Conservation (phyloP, 1,284 basidiomycete genomes). For the Schizophyllum amplum region DNA sequence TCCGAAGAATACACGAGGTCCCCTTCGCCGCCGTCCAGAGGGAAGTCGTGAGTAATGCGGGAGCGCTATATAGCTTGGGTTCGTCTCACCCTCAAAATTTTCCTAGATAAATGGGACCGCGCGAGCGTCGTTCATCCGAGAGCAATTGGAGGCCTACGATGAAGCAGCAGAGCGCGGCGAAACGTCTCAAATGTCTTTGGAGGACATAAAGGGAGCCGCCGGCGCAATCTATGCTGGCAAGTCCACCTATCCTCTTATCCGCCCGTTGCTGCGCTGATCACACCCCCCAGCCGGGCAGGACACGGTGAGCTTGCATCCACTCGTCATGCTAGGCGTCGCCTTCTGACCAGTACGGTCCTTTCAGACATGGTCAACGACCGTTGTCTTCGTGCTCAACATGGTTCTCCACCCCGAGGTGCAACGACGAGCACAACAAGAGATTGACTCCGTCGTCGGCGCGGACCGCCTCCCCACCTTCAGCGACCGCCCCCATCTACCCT, state of each 20-base stretch:
- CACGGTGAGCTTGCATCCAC: constrained; percentile 3
- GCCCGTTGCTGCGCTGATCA: no score
- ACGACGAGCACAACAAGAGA: constrained; percentile 21
- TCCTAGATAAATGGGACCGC: neutral
- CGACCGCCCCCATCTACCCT: constrained; percentile 25
- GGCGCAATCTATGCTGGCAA: constrained; percentile 10
- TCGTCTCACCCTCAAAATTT: neutral
- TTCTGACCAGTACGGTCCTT: neutral
- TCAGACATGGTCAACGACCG: constrained; percentile 16
- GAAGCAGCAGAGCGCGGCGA: constrained; percentile 2
- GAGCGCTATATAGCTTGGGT: neutral
- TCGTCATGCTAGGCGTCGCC: neutral
- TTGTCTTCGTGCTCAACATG: constrained; percentile 28
- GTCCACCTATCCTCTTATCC: no score
- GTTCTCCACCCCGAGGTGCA: constrained; percentile 26
- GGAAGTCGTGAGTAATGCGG: neutral
- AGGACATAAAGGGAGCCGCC: constrained; percentile 17
- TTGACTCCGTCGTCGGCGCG: constrained; percentile 21
- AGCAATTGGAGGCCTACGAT: constrained; percentile 17
- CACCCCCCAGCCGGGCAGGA: constrained; percentile 4
- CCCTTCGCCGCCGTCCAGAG: constrained; percentile 7
- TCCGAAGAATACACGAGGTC: constrained; percentile 5
- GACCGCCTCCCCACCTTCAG: constrained; percentile 23
- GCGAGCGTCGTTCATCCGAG: constrained; percentile 16
- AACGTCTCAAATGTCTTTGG: constrained; percentile 11